These are phyloP conservation scores for Xylaria sp. DNA, from an alignment of 2,329 filamentous ascomycete species.

Conservation along the genomic window DNA sequence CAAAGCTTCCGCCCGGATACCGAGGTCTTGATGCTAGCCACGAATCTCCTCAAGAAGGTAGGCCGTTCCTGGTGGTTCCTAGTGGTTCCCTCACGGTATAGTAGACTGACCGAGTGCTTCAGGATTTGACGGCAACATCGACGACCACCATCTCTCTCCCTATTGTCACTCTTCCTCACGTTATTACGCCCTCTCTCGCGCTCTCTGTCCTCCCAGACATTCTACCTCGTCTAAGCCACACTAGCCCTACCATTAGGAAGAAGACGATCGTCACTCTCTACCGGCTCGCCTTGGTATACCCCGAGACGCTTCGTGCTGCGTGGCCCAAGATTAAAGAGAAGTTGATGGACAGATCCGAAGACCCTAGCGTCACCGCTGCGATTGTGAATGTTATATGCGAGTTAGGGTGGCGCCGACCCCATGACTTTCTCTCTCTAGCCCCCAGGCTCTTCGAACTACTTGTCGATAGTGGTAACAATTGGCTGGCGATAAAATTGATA, in stretches of 20 bases:
- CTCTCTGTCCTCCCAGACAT: constrained; percentile 89
- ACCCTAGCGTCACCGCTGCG: constrained; percentile 91
- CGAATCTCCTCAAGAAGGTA: constrained; percentile 95
- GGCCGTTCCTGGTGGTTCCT: constrained; percentile 10
- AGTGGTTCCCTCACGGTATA: background rate
- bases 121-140: constrained; percentile 79
- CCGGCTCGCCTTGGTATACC: constrained; percentile 92
- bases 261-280: constrained; percentile 97
- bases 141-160: constrained; percentile 85
- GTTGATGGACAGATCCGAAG: constrained; percentile 88
- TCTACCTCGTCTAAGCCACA: constrained; percentile 86
- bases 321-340: constrained; percentile 99
- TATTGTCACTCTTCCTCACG: constrained; percentile 89
- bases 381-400: constrained; percentile 98
- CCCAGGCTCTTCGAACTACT: constrained; percentile 92
- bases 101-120: constrained; percentile 35
- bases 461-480: constrained; percentile 94
- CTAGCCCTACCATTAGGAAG: constrained; percentile 86
- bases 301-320: constrained; percentile 88
- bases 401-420: constrained; percentile 90
- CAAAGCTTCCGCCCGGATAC: constrained; percentile 97
- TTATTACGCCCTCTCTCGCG: constrained; percentile 91
- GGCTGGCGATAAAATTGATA: constrained; percentile 99
- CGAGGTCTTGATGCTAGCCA: constrained; percentile 96
- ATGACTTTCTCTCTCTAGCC: constrained; percentile 92